Conservation (phyloP, 805 yeast genomes). For the Candida quercuum region DNA sequence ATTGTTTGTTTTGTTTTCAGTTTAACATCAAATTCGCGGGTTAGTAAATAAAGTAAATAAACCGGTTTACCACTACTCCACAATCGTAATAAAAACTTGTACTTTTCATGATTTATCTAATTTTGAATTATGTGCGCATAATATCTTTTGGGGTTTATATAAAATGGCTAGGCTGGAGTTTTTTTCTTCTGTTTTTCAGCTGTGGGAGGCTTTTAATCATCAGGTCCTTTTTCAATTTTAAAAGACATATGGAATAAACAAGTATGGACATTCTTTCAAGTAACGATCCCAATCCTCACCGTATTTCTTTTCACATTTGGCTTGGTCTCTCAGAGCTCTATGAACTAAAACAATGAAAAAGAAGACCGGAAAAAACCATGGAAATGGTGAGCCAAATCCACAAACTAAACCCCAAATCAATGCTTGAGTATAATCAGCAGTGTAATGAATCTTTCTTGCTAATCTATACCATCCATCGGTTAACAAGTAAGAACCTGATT, state of each 20-base stretch:
- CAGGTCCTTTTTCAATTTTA: conserved; percentile 25
- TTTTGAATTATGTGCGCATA: too few species aligned
- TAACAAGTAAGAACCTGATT: conserved; percentile 76
- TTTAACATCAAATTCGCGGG: too few species aligned
- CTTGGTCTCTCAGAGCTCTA: conserved; percentile 83
- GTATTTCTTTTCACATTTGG: conserved; percentile 80
- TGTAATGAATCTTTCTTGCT: conserved; percentile 92
- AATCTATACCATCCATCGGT: conserved; percentile 93
- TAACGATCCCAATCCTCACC: conserved; percentile 93
- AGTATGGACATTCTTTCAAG: conserved; percentile 81
- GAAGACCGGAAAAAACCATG: conserved; percentile 94
- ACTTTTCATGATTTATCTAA: too few species aligned
- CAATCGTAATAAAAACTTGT: too few species aligned
- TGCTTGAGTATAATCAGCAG: conserved; percentile 88
- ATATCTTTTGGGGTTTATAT: too few species aligned
- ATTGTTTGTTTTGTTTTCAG: too few species aligned
- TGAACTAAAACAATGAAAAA: conserved; percentile 84
- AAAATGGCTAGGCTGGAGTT: too few species aligned
- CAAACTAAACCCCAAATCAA: conserved; percentile 89
- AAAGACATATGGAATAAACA: conserved; percentile 84
- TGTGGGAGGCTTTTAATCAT: too few species aligned
- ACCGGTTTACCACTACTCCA: too few species aligned
- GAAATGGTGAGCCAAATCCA: conserved; percentile 83
- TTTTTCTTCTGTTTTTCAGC: neutral
- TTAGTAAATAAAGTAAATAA: too few species aligned